phyloP scores from a whole-genome alignment of 2,329 filamentous ascomycete genomes.

The Trichoderma breve region DNA sequence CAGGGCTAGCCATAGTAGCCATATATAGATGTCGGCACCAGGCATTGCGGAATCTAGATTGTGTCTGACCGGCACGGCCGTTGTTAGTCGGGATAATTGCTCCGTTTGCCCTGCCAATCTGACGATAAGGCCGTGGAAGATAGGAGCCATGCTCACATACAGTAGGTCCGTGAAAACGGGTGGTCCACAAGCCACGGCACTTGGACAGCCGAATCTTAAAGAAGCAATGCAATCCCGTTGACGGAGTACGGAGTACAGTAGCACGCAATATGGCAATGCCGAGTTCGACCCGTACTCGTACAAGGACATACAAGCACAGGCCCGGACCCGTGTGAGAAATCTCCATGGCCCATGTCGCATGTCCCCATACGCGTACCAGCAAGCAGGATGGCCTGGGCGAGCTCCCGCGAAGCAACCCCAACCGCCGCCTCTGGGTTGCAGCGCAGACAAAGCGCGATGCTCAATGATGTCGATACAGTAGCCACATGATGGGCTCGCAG shows the following conservation, averaged over 20 bases:
- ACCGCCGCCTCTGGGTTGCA: background rate
- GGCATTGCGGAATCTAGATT: conserved; percentile 10
- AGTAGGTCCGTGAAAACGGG: background rate
- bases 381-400: background rate
- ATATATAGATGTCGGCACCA: conserved; percentile 7
- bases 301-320: background rate
- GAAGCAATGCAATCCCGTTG: background rate
- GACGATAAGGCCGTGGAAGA: background rate
- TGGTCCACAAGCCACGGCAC: background rate
- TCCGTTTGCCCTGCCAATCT: background rate
- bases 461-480: conserved; percentile 1
- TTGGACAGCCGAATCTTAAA: background rate
- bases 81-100: background rate
- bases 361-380: background rate
- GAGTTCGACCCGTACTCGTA: background rate
- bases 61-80: background rate
- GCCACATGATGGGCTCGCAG: background rate
- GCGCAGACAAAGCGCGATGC: background rate
- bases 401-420: background rate
- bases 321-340: background rate
- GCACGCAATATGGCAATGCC: background rate
- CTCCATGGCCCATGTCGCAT: background rate
- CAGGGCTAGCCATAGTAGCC: conserved; percentile 6
- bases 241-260: background rate
- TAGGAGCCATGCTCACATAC: background rate